Base-by-base conservation (phyloP, 139 green algal genomes). In the Tetraselmis striata region DNA sequence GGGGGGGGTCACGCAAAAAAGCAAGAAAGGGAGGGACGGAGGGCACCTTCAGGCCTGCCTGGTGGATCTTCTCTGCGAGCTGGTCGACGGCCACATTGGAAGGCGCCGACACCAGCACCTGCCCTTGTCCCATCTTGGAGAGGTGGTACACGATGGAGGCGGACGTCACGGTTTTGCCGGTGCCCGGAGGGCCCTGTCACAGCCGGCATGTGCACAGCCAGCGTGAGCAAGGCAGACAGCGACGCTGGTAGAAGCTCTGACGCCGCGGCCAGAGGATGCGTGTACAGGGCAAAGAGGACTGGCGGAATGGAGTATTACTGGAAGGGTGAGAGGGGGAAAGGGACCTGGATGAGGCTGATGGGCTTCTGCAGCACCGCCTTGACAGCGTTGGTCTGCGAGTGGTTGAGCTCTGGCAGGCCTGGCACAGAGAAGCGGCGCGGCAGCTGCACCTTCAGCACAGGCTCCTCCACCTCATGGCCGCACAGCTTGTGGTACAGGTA, bases 21-120 rank as follows among this genome's bases (percentile, higher is more conserved):
- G 45, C 5, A 18, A 67, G 45, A 67, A 18, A 80, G 30, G 29
- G 29, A 80, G 0, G 18, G 29, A 1, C 2, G 0, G 0, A 80
- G 23, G 59, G 1, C 30, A 89, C 86, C 86, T 95, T 96, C 28
- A 99, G 90, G 22, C 96, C 96, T 2, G 96, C 97, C 1, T 87
- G 77, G 1, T 88, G 86, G 45, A 98, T 96, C 87, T 98, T 97
- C 85, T 98, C 93, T 11, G 96, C 92, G 80, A 99, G 92, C 78
- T 99, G 96, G 87, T 99, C 96, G 28, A 99, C 96, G 0, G 95
- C 96, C 25, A 99, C 95, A 86, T 99, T 99, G 83, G 90, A 96
- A 32, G 96, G 96, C 0, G 96, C 96, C 32, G 89, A 91, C 83
- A 99, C 95, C 78, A 99, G 88, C 81, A 99, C 94, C 90, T 94